Conservation (phyloP, 1,139 yeast species). For the Taphrina populina region DNA sequence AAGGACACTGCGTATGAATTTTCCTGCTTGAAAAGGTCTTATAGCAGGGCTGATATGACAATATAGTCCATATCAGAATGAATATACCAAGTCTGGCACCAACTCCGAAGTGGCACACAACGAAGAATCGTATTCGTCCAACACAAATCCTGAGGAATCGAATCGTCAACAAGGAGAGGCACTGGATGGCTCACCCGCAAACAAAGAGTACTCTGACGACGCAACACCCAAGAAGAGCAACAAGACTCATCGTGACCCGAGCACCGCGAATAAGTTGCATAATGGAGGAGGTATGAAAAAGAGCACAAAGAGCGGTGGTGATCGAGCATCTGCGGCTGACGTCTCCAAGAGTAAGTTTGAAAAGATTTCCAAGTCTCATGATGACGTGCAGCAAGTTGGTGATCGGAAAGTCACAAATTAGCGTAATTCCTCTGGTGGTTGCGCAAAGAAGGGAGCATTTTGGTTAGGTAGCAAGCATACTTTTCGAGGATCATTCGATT, state of each 20-base stretch:
- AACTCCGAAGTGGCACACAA: conserved; percentile 19
- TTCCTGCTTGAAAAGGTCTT: not conserved
- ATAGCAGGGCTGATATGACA: not conserved
- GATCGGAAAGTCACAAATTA: conserved; percentile 11
- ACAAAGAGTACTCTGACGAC: conserved; percentile 8
- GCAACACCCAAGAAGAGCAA: conserved; percentile 11
- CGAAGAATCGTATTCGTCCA: conserved; percentile 24
- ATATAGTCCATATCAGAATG: conserved; percentile 26
- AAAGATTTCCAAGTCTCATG: conserved; percentile 12
- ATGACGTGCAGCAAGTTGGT: conserved; percentile 15
- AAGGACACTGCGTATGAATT: conserved; percentile 10
- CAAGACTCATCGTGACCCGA: conserved; percentile 1
- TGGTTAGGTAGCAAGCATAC: not conserved
- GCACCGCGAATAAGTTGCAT: not conserved
- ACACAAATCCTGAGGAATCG: conserved; percentile 22
- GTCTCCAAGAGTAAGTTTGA: conserved; percentile 27
- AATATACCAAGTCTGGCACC: conserved; percentile 25
- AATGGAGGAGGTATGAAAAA: conserved; percentile 1
- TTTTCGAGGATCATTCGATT: too few relatives aligned
- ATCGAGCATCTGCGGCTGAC: conserved; percentile 8
- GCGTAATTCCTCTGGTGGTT: too few relatives aligned
- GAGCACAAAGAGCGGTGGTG: not conserved
- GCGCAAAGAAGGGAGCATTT: not conserved
- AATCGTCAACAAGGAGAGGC: conserved; percentile 18
- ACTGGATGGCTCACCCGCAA: conserved; percentile 30